Base-by-base conservation (phyloP, 306 rosid species). In the Cucurbita pepo region DNA sequence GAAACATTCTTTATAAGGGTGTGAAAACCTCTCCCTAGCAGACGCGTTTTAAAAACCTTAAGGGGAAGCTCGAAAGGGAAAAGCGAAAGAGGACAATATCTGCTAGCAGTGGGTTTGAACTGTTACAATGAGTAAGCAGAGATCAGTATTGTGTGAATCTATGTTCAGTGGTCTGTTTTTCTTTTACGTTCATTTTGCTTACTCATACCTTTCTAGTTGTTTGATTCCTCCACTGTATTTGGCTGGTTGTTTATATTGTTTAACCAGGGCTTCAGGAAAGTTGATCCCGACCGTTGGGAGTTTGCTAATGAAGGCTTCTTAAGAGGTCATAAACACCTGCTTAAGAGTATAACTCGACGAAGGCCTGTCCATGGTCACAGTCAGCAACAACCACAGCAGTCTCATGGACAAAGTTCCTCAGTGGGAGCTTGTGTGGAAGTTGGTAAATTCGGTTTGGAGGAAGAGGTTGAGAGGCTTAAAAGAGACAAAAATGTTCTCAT, bases 231-330 rank as follows among this genome's bases (percentile, higher is more conserved):
- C 53, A n/a, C 21, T 53, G 64, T 55, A 54, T 7, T 22, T 65
- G 19, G 38, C 41, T 72, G 15, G 41, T 71, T 53, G 14, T 61
- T 30, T 14, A 62, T 65, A 36, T 79, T 76, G 61, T 57, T 81
- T 47, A 21, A 80, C 69, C 80, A 94, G 99, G 99, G 99, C 57
- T 94, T 94, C 69, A 89, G 97, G 83, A 94, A 94, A 82, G 97
- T 94, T 25, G 97, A 94, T 86, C 99, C 99, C 45, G 99, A 94
- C 77, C 92, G 95, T 65, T 94, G 99, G 99, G 99, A 94, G 79
- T 94, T 94, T 82, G 99, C 99, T 47, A 89, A 94, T 74, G 99
- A 91, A 81, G 96, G 92, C 40, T 94, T 94, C 79, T 81, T 94
- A 85, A 87, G 92, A 81, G 98, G 95, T 77, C 95, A 94, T 81